Evolutionary conservation across 1,284 basidiomycete species (phyloP).

Genomic region (Taiwanofungus camphoratus): DNA sequence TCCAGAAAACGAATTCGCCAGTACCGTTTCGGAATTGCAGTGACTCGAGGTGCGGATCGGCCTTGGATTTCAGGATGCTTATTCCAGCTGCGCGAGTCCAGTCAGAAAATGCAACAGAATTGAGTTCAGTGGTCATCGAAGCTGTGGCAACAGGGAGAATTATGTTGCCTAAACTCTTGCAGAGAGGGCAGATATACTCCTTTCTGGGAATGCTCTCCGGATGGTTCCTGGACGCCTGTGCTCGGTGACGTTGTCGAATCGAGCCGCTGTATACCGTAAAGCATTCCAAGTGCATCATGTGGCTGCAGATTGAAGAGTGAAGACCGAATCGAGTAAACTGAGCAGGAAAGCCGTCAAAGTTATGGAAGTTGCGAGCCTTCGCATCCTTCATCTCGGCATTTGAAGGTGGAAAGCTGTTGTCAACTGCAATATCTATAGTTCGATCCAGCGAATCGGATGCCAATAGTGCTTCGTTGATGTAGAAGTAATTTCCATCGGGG

Average conservation of each 20-base stretch:
- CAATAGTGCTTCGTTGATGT: constrained; percentile 72
- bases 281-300: constrained; percentile 96
- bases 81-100: constrained; percentile 81
- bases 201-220: constrained; percentile 90
- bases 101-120: constrained; percentile 60
- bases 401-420: constrained; percentile 49
- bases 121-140: constrained; percentile 40
- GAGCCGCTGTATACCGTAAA: constrained; percentile 89
- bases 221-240: constrained; percentile 90
- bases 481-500: constrained; percentile 63
- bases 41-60: constrained; percentile 62
- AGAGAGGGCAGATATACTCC: constrained; percentile 97
- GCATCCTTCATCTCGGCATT: constrained; percentile 44
- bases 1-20: constrained; percentile 82
- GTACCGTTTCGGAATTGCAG: constrained; percentile 72
- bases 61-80: constrained; percentile 73
- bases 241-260: constrained; percentile 83
- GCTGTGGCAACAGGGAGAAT: constrained; percentile 75
- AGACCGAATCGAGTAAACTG: constrained; percentile 79
- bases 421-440: constrained; percentile 19
- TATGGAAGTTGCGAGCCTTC: constrained; percentile 39
- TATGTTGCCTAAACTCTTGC: constrained; percentile 95
- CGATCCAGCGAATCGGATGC: constrained; percentile 68
- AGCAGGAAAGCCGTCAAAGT: constrained; percentile 73
- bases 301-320: constrained; percentile 87